Percentiles rank a stretch among this genome's conserved stretches.
Conservation (phyloP, 306 rosid species). For the Inga leiocalycina region DNA sequence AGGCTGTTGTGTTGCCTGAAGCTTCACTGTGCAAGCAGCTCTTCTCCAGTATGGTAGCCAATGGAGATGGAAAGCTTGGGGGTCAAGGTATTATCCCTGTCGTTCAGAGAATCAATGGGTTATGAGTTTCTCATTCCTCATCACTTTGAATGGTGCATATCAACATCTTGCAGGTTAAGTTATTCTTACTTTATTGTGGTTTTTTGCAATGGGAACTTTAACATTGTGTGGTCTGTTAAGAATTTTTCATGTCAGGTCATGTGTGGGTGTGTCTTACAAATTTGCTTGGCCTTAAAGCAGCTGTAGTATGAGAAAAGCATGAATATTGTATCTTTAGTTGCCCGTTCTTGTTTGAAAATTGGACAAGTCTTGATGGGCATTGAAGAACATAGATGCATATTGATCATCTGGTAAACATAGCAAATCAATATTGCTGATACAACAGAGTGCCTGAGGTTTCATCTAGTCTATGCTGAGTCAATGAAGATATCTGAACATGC, state of each 20-base stretch:
- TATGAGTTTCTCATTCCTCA: conserved; percentile 23
- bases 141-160: background rate
- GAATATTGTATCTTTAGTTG: background rate
- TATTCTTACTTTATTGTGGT: background rate
- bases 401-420: background rate
- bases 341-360: background rate
- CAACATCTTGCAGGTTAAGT: conserved; percentile 1
- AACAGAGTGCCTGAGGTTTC: conserved; percentile 54
- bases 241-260: background rate
- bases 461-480: background rate
- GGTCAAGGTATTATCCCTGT: conserved; percentile 70
- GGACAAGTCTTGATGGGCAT: background rate
- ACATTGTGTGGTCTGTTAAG: background rate
- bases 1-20: conserved; percentile 68
- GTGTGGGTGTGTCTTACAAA: background rate
- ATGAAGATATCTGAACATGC: background rate
- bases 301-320: background rate
- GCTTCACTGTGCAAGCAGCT: conserved; percentile 75
- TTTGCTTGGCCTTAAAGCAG: background rate
- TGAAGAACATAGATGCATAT: background rate
- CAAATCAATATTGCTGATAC: conserved; percentile 46
- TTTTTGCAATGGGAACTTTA: background rate
- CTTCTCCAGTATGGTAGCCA: conserved; percentile 74
- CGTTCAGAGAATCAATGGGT: conserved; percentile 69
- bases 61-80: conserved; percentile 77